Evolutionary conservation across 108 stramenopile genomes (phyloP).

Genomic region (Asterionellopsis glacialis): DNA sequence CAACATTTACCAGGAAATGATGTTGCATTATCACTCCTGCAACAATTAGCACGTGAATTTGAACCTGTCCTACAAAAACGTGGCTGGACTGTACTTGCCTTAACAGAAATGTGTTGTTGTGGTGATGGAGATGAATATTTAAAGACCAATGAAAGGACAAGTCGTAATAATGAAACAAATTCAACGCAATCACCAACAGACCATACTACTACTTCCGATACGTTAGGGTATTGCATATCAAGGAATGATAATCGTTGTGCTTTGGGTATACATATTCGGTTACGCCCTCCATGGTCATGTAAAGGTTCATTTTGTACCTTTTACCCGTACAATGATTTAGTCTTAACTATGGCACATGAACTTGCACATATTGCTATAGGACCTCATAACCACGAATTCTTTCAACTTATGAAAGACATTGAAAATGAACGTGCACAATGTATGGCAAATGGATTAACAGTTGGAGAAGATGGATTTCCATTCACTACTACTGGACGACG

Average conservation of each 20-base stretch:
- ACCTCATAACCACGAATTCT: conserved; percentile 36
- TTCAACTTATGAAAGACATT: conserved; percentile 43
- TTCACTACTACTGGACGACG: conserved; percentile 1
- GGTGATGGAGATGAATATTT: conserved; percentile 29
- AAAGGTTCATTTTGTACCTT: not conserved
- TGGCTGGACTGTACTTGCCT: conserved; percentile 25
- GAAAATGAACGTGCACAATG: conserved; percentile 30
- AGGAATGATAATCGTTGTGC: not conserved
- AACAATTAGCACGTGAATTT: conserved; percentile 38
- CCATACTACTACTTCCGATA: too few species aligned
- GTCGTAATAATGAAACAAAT: conserved; percentile 29
- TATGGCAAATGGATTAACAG: conserved; percentile 27
- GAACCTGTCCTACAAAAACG: conserved; percentile 20
- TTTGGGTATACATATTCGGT: conserved; percentile 30
- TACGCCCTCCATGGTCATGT: conserved; percentile 24
- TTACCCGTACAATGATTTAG: conserved; percentile 28
- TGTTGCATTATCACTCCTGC: conserved; percentile 22
- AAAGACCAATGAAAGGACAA: conserved; percentile 7
- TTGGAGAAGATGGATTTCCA: conserved; percentile 29
- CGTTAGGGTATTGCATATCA: not conserved
- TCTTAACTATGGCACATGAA: conserved; percentile 47
- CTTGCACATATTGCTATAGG: conserved; percentile 35
- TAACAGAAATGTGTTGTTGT: conserved; percentile 53
- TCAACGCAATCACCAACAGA: too few species aligned
- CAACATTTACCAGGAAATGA: conserved; percentile 1